Conservation (phyloP, 306 rosid genomes). For the Medicago truncatula region DNA sequence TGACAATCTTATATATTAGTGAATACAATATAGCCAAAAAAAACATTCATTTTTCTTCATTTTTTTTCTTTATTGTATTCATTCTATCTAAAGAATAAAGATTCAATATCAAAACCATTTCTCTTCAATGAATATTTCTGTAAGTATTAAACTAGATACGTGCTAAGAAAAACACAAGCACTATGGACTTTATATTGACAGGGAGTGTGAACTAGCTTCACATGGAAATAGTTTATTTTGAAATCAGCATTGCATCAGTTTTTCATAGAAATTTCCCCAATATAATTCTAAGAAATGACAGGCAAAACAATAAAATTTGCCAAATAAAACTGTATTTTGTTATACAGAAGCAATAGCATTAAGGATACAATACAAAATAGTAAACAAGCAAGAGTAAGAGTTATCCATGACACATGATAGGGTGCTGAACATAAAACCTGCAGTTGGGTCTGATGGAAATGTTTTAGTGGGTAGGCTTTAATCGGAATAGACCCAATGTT, state of each 20-base stretch:
- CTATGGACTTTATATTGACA: conserved; percentile 26
- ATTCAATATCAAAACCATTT: conserved; percentile 33
- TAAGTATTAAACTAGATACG: conserved; percentile 8
- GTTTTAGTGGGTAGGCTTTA: neutral
- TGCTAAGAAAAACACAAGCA: conserved; percentile 14
- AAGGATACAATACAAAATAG: neutral
- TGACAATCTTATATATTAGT: conserved; percentile 20
- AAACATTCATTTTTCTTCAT: too few species aligned
- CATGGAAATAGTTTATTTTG: conserved; percentile 1
- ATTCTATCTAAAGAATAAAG: conserved; percentile 29
- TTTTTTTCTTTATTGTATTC: conserved; percentile 12
- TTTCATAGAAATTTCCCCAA: conserved; percentile 14
- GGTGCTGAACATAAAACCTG: neutral
- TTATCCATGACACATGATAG: neutral
- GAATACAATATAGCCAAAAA: conserved; percentile 4
- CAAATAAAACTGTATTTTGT: conserved; percentile 18
- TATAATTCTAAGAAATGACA: conserved; percentile 20
- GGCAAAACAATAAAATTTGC: neutral
- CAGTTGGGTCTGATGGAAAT: neutral
- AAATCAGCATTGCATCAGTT: conserved; percentile 1
- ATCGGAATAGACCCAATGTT: neutral
- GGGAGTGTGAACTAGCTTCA: conserved; percentile 25
- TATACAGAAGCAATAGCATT: conserved; percentile 16
- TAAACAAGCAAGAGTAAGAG: neutral
- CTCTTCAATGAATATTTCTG: conserved; percentile 4